Conservation (phyloP, 2,329 filamentous ascomycete species). For the Allantophomopsis cytisporea region DNA sequence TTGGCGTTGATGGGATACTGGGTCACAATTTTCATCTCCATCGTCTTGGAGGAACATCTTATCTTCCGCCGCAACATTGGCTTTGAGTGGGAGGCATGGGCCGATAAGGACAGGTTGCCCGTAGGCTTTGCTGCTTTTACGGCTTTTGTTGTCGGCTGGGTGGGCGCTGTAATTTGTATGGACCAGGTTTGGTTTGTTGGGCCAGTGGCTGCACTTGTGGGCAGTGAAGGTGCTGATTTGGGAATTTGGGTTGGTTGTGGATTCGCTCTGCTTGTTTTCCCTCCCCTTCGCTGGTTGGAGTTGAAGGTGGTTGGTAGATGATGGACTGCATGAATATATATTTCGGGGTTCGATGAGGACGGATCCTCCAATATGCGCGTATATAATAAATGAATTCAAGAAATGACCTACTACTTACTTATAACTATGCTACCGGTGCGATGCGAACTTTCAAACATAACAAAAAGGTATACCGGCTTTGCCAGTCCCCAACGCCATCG, state of each 20-base stretch:
- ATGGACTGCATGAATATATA: background rate
- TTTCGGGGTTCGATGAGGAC: too few relatives aligned
- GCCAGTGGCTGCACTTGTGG: conserved; percentile 40
- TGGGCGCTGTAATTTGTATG: conserved; percentile 52
- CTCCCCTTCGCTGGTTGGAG: background rate
- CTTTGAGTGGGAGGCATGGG: conserved; percentile 50
- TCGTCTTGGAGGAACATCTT: conserved; percentile 46
- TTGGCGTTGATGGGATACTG: conserved; percentile 60
- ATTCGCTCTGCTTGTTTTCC: background rate
- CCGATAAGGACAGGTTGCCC: conserved; percentile 42
- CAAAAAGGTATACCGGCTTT: too few relatives aligned
- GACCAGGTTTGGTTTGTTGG: conserved; percentile 55
- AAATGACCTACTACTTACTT: too few relatives aligned
- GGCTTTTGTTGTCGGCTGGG: conserved; percentile 52
- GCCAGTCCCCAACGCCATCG: background rate
- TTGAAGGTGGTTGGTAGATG: background rate
- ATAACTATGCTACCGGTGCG: too few relatives aligned
- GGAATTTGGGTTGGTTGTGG: background rate
- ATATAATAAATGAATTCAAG: too few relatives aligned
- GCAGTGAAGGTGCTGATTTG: conserved; percentile 15
- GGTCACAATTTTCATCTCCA: conserved; percentile 51
- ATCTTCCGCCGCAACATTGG: conserved; percentile 37
- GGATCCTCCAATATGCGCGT: too few relatives aligned
- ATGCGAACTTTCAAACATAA: too few relatives aligned
- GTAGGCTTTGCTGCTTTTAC: conserved; percentile 45